Evolutionary conservation across 805 yeast genomes (phyloP), one percentile per base, ranked within the genome.

Genomic region (Wickerhamiella parazyma): DNA sequence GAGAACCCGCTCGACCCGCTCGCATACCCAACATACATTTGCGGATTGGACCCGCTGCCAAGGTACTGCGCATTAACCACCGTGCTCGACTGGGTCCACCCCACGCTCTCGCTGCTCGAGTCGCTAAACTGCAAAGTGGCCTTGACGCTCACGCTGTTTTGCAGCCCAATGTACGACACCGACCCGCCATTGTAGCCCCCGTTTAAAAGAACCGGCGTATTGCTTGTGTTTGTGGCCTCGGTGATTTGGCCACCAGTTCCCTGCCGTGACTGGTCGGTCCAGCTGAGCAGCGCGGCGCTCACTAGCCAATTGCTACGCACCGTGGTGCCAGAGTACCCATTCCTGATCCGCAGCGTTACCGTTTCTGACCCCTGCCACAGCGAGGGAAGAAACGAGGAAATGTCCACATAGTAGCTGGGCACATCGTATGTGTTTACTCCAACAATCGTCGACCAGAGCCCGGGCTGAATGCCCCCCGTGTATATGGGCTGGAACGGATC

Each of bases 391-490:
- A 76, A 67, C 0, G 81, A 75, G 9, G 89, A 72, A 38, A 85
- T 53, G 49, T 85, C 94, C 37, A 85, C 57, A 45, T 76, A 78
- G 50, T 79, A 66, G n/a, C 79, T 70, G 14, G 75, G 76, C 24
- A 84, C 64, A 57, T 85, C 93, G 61, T 76, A 82, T 0, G 94
- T 78, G 46, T 75, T 71, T 16, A 72, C 68, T 2, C 83, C 77
- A 6, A 84, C 94, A 48, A 81, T 73, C 3, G 93, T 84, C 40
- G 71, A 68, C 95, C 95, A 85, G 38, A 84, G 62, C 3, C 78
- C 68, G 1, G 95, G 94, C 1, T 86, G 72, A 26, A 77, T 62
- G 2, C 94, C 94, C 6, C 94, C 94, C 1, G 94, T 76, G 62
- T 69, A 85, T 12, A 85, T 70, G 6, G 77, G 73, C 1, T 89